Evolutionary conservation across 2,329 filamentous ascomycete species (phyloP).

Genomic region (Diaporthe ampelina): DNA sequence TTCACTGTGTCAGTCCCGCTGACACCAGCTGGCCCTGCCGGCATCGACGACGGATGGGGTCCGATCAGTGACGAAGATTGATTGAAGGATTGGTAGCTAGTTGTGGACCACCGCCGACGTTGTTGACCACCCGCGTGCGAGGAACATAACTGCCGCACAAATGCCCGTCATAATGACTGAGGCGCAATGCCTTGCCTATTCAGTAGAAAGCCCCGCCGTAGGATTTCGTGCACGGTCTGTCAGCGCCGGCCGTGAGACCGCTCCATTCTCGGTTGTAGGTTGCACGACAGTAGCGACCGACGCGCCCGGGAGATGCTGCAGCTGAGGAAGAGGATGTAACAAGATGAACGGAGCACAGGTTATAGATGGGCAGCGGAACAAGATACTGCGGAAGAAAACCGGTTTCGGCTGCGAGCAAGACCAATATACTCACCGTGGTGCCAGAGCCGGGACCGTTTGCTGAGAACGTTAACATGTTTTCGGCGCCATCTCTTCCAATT

Average conservation of each 20-base stretch:
- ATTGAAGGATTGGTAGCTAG: not conserved
- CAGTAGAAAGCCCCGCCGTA: constrained; percentile 19
- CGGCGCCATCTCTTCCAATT: not conserved
- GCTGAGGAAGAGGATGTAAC: constrained; percentile 19
- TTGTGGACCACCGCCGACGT: not conserved
- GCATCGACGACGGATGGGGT: not conserved
- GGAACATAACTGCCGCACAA: not conserved
- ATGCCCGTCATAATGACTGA: not conserved
- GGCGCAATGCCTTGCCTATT: constrained; percentile 2
- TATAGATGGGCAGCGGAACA: not conserved
- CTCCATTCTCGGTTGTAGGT: constrained; percentile 16
- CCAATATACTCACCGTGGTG: not conserved
- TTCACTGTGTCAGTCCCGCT: not conserved
- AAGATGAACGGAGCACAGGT: not conserved
- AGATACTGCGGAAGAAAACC: not conserved
- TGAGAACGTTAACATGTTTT: not conserved
- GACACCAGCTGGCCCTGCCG: not conserved
- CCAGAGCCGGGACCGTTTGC: not conserved
- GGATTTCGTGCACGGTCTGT: not conserved
- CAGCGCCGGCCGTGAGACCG: not conserved
- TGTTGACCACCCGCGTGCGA: not conserved
- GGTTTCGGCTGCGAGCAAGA: not conserved
- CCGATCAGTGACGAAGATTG: not conserved
- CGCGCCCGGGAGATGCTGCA: constrained; percentile 35
- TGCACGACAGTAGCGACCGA: constrained; percentile 33